Percentiles rank a stretch among this genome's conserved stretches.
Conservation (phyloP, 139 green algal genomes). For the Nannochloris sp. region DNA sequence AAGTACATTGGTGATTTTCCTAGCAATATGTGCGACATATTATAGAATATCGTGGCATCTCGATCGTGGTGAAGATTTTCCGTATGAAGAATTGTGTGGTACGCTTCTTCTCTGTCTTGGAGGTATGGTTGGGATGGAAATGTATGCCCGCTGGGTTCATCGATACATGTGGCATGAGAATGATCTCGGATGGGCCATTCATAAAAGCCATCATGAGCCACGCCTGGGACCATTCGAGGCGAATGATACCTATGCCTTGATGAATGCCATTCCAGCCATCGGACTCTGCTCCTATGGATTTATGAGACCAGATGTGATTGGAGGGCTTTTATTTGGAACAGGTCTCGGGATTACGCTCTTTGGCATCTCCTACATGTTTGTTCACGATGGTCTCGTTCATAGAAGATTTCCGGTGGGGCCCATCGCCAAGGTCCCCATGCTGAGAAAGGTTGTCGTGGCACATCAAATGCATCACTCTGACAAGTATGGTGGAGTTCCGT, state of each 20-base stretch:
- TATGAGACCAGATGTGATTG: conserved; percentile 59
- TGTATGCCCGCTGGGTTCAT: conserved; percentile 38
- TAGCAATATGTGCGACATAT: conserved; percentile 64
- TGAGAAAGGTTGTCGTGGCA: conserved; percentile 77
- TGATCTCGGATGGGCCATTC: conserved; percentile 63
- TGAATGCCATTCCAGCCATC: conserved; percentile 87
- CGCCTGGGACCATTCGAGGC: conserved; percentile 85
- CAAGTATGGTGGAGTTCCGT: conserved; percentile 89
- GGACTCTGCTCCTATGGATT: conserved; percentile 85
- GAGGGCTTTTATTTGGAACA: conserved; percentile 75
- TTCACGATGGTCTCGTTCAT: conserved; percentile 96
- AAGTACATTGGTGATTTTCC: background rate
- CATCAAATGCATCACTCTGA: conserved; percentile 93
- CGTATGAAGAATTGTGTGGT: conserved; percentile 46
- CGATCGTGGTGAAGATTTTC: conserved; percentile 42
- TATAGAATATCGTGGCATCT: conserved; percentile 61
- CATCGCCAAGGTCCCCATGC: conserved; percentile 73
- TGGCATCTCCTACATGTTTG: conserved; percentile 97
- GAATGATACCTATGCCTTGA: conserved; percentile 93
- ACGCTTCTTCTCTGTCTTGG: conserved; percentile 65
- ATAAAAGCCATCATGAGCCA: conserved; percentile 89
- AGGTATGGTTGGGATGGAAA: conserved; percentile 48
- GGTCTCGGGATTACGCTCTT: conserved; percentile 96
- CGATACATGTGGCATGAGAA: conserved; percentile 89
- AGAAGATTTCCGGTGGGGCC: conserved; percentile 84